Base-by-base conservation (phyloP, 345 rosid species). In the Cardamine resedifolia region DNA sequence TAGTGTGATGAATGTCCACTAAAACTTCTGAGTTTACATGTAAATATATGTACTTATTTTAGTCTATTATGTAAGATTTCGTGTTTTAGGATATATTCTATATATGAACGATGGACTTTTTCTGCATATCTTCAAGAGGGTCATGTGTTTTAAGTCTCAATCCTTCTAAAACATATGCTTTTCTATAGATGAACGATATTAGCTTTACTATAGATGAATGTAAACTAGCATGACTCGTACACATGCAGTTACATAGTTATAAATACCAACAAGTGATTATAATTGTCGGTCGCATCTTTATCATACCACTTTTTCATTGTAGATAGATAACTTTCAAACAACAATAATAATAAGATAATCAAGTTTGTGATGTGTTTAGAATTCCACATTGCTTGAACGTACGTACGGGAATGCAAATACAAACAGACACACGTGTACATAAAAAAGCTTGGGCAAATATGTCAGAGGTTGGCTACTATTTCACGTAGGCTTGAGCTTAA, bases 371-470 rank as follows among this genome's bases (percentile, higher is more conserved):
- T 4, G 27, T 49, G 26, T 4, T 48, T 49, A 1, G 28, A 20
- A 49, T 49, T 20, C 27, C 52, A 20, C 18, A 41, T 41, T 5
- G 43, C 15, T 45, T 44, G 52, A 62, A 52, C 24, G 66, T 62
- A 16, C 53, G 21, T 3, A n/a, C 56, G 20, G 24, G 41, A 47
- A 65, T 34, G 53, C 14, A 9, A 50, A 30, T 52, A 34, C 14
- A 65, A 21, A 49, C 10, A 49, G 26, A 27, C n/a, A 66, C 59
- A 50, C 43, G 43, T 68, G 63, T 55, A 28, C 28, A 55, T 39
- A 18, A 12, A 24, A 27, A 39, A 14, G 18, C 5, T 38, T 38
- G 20, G 38, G 20, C 14, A 11, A 38, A 38, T 7, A 6, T 10
- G 7, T n/a, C 11, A 66, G 59, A 36, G 51, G 7, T 18, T 12